Evolutionary conservation across 1,139 yeast species (phyloP), one percentile per base, ranked within the genome.

Genomic region (Insectozyma bohioensis): DNA sequence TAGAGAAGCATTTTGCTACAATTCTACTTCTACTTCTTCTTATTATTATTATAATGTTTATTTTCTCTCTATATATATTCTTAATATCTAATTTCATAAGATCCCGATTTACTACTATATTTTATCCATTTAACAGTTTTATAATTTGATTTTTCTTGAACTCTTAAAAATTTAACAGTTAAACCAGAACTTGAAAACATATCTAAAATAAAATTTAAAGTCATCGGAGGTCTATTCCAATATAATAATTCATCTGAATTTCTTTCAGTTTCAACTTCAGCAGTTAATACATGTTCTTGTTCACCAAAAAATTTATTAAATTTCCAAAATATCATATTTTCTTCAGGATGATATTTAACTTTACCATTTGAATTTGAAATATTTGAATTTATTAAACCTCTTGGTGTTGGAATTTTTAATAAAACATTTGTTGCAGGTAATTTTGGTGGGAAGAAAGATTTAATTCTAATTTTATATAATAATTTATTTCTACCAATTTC

Each of bases 61-160:
- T 26, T 12, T 14, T 19, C 21, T 12, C 31, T 19, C 14, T 3
- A 45, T 20, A 12, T 25, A 17, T 24, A 31, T 24, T 12, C n/a
- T 26, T 52, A 82, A 42, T 79, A 79, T 38, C 95, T 65, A 10
- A 86, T 71, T 42, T 87, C 96, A 48, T 85, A 87, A 5, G 85
- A 75, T 1, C 95, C 95, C 0, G 90, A 80, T 42, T 71, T 75
- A 1, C 90, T 74, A 12, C 75, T 56, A 54, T 90, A 90, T 48
- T 85, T 76, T 28, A 88, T 94, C 95, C 95, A 88, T 53, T 90
- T 90, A 13, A 86, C 79, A 1, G 95, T 80, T 29, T 75, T 65
- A 58, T 85, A 84, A 40, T 77, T 78, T 7, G 74, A 47, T 48
- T 69, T 75, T 50, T 86, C 95, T 21, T 66, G 67, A 2, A 90